These are phyloP conservation scores for Sordaria brevicollis DNA, from an alignment of 495 filamentous ascomycete species.

Conservation along the genomic window DNA sequence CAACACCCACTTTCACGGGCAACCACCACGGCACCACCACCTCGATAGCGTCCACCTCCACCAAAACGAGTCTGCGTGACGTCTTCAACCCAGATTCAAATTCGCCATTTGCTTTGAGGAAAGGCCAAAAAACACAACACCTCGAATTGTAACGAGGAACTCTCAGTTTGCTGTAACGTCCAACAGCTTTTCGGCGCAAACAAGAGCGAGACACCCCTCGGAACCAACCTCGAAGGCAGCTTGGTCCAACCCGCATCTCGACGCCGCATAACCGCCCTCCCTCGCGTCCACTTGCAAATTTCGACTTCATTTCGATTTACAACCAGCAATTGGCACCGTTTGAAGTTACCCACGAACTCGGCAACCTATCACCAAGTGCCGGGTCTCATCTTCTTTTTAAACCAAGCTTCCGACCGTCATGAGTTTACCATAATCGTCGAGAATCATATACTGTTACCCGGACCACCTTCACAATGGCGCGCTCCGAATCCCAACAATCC, in stretches of 20 bases:
- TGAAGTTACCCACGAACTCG: background rate
- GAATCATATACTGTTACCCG: background rate
- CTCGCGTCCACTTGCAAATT: background rate
- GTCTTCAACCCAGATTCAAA: background rate
- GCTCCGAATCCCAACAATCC: constrained; percentile 54
- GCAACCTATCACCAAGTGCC: background rate
- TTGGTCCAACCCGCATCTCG: background rate
- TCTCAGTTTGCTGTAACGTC: background rate
- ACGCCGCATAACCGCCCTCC: background rate
- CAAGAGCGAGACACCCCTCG: background rate
- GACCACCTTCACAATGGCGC: constrained; percentile 25
- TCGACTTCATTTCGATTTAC: background rate
- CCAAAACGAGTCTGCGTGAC: background rate
- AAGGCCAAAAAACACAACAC: background rate
- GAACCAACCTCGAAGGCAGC: background rate
- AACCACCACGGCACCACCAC: background rate
- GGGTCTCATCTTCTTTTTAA: background rate
- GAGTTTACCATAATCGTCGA: constrained; percentile 4
- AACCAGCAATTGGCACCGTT: background rate
- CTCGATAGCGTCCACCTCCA: background rate
- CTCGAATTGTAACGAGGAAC: background rate
- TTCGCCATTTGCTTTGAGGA: background rate
- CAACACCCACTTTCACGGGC: background rate
- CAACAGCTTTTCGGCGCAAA: background rate
- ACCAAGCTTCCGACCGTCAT: background rate